Percentiles rank a stretch among this genome's conserved stretches.
Conservation (phyloP, 2,329 filamentous ascomycete species). For the Aspergillus calidoustus region DNA sequence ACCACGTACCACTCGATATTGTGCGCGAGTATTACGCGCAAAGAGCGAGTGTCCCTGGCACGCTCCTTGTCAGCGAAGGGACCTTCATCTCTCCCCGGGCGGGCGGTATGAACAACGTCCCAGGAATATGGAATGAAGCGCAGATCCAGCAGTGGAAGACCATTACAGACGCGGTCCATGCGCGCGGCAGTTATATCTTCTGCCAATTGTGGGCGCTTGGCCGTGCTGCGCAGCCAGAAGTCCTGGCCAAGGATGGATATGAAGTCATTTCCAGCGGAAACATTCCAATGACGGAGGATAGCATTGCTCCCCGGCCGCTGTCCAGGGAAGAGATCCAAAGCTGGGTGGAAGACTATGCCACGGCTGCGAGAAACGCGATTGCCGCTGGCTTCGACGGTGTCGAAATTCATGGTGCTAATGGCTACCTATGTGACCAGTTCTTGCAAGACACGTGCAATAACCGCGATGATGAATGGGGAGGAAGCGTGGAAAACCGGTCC, state of each 20-base stretch:
- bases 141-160: conserved; percentile 63
- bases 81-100: conserved; percentile 47
- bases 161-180: conserved; percentile 66
- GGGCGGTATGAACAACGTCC: conserved; percentile 34
- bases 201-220: conserved; percentile 65
- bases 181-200: conserved; percentile 62
- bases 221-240: conserved; percentile 52
- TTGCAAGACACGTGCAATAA: conserved; percentile 53
- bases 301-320: conserved; percentile 37
- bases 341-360: conserved; percentile 48
- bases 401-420: conserved; percentile 56
- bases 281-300: conserved; percentile 20
- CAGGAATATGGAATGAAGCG: conserved; percentile 59
- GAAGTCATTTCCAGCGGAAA: conserved; percentile 31
- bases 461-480: conserved; percentile 56
- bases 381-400: conserved; percentile 59
- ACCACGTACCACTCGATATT: conserved; percentile 50
- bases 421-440: conserved; percentile 59
- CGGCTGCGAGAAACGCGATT: conserved; percentile 57
- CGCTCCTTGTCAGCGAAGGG: conserved; percentile 62
- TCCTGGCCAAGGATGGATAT: conserved; percentile 17
- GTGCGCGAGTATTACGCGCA: conserved; percentile 52
- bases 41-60: conserved; percentile 57
- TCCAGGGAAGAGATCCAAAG: conserved; percentile 49
- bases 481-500: conserved; percentile 56